A percentile compares a stretch with the other conserved stretches of the same genome.
Evolutionary conservation across 441 rosid species (phyloP).

Genomic region (Bocquillonia castaneifolia): DNA sequence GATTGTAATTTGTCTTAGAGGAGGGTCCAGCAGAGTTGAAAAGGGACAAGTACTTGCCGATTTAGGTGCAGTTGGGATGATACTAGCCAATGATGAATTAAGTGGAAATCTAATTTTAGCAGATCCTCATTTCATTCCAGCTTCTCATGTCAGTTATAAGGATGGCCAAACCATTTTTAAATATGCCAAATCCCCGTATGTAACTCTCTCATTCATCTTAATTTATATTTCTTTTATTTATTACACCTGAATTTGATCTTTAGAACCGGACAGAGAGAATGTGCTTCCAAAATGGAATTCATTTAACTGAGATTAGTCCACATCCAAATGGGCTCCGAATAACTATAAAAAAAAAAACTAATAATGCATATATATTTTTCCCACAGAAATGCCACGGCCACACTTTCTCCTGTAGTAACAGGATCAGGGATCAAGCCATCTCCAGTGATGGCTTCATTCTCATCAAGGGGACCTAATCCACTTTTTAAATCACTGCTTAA

Average conservation of each 20-base stretch:
- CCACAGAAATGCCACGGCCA: slow-evolving; percentile 38
- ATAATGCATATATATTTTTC: too few relatives aligned
- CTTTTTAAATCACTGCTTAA: slow-evolving; percentile 40
- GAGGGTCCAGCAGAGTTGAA: slow-evolving; percentile 28
- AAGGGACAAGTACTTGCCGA: slow-evolving; percentile 35
- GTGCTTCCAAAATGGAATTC: too few relatives aligned
- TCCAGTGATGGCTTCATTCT: slow-evolving; percentile 49
- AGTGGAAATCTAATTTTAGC: slow-evolving; percentile 36
- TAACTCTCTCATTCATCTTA: too few relatives aligned
- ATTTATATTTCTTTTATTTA: too few relatives aligned
- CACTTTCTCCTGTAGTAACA: slow-evolving; percentile 23
- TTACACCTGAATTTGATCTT: too few relatives aligned
- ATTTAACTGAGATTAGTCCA: too few relatives aligned
- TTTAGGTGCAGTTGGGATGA: slow-evolving; percentile 67
- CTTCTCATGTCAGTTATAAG: slow-evolving; percentile 40
- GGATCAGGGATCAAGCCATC: slow-evolving; percentile 28
- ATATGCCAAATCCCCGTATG: slow-evolving; percentile 46
- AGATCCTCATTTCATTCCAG: slow-evolving; percentile 55
- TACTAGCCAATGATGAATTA: slow-evolving; percentile 39
- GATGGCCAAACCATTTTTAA: slow-evolving; percentile 39
- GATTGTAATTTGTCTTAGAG: slow-evolving; percentile 56
- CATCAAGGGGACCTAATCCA: slow-evolving; percentile 50
- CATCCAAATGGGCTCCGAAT: too few relatives aligned
- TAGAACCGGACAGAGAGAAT: too few relatives aligned
- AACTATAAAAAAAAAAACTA: too few relatives aligned